Base-by-base conservation (phyloP, 2,329 filamentous ascomycete species). In the Didymellaceae sp. region DNA sequence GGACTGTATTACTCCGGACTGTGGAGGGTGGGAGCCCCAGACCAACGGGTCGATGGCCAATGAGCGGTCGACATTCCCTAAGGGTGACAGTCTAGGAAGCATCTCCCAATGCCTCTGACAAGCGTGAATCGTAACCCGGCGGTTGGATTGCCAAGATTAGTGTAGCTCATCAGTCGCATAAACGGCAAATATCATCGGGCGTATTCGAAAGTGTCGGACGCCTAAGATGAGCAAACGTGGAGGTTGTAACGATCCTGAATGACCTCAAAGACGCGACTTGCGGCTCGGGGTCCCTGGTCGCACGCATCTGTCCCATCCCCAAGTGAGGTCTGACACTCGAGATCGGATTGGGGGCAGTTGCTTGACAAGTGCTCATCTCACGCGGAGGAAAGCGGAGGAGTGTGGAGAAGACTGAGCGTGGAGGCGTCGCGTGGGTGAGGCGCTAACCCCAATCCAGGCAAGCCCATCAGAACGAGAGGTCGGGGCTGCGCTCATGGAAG, bases 21-120 rank as follows among this genome's bases (percentile, higher is more conserved):
- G 44, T 44, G 50, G 50, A 53, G 50, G 26, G 39, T 47, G 49
- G 44, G 44, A 47, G 38, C 50, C 50, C 50, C 50, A 40, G 50
- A 48, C 38, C 14, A 43, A 34, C 22, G 26, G 26, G 34, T 18
- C 25, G 17, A 39, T 39, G 26, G 26, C 50, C 50, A 53, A 53
- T 53, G 30, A 38, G 20, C 20, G 28, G 28, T 44, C 43, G 34
- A 43, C 30, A 44, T 53, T 38, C 43, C 33, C 40, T 43, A 44
- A 34, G 44, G 28, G 39, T 46, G 31, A 42, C 43, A 46, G 31
- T 52, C 43, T 24, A 37, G 43, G 48, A 42, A 33, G 31, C 26
- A 2, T 33, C 9, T 42, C 43, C 48, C 20, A 38, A 17, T 6
- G 38, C 13, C 16, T 46, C 28, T 24, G 18, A 37, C 35, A 34